phyloP scores from a whole-genome alignment of 176 grass and related monocot species.

The Oryza meridionalis region DNA sequence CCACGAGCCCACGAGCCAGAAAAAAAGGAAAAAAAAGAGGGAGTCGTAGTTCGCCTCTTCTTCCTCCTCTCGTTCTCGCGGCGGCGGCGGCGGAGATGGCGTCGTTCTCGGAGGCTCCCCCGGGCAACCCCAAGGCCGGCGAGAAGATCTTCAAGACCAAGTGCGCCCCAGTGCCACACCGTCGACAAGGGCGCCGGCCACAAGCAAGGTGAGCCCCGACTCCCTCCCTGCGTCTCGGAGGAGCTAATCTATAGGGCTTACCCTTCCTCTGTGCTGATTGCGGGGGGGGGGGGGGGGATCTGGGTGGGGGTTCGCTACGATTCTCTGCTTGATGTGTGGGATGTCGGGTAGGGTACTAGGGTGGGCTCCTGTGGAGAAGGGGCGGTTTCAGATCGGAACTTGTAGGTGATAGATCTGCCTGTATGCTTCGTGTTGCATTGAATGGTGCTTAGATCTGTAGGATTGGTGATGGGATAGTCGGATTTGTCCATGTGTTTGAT shows the following conservation, averaged over 20 bases:
- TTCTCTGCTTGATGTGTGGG: not conserved
- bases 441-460: slow-evolving; percentile 31
- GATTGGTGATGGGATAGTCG: slow-evolving; percentile 10
- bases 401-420: not conserved
- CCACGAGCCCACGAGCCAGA: slow-evolving; percentile 20
- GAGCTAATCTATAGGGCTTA: not conserved
- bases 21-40: not conserved
- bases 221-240: not conserved
- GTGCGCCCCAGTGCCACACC: slow-evolving; percentile 96
- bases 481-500: not conserved
- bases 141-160: slow-evolving; percentile 97
- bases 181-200: slow-evolving; percentile 82
- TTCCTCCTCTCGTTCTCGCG: not conserved
- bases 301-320: not conserved
- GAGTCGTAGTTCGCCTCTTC: slow-evolving; percentile 34
- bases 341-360: not conserved
- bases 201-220: slow-evolving; percentile 69
- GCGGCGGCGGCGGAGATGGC: slow-evolving; percentile 47
- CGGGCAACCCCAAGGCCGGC: slow-evolving; percentile 61
- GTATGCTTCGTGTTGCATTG: not conserved
- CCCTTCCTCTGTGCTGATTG: not conserved
- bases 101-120: slow-evolving; percentile 77
- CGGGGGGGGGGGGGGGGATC: not conserved
- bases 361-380: not conserved
- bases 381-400: slow-evolving; percentile 10